Conservation (phyloP, 441 rosid species). For the Aquilaria agallochum region DNA sequence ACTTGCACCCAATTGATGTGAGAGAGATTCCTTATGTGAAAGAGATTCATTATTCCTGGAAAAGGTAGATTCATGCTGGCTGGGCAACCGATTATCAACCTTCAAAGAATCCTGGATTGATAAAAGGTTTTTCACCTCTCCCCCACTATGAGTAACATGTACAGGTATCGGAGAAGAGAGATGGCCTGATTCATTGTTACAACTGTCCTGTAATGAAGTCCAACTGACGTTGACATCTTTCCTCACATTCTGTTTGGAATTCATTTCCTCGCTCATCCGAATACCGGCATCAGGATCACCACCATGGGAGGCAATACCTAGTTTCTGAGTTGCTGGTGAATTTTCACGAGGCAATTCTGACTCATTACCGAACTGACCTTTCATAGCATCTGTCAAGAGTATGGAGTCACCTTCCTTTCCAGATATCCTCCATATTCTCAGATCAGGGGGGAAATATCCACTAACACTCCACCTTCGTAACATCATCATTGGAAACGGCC, state of each 20-base stretch:
- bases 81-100: slow-evolving; percentile 24
- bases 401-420: slow-evolving; percentile 59
- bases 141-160: slow-evolving; percentile 27
- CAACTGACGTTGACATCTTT: slow-evolving; percentile 34
- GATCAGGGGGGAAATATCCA: slow-evolving; percentile 67
- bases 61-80: slow-evolving; percentile 30
- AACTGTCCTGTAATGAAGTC: slow-evolving; percentile 33
- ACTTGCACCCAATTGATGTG: slow-evolving; percentile 19
- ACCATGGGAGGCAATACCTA: slow-evolving; percentile 23
- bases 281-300: slow-evolving; percentile 20
- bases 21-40: slow-evolving; percentile 16
- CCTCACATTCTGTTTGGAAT: slow-evolving; percentile 21
- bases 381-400: slow-evolving; percentile 71
- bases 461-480: slow-evolving; percentile 70
- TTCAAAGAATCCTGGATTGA: slow-evolving; percentile 27
- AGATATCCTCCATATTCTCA: slow-evolving; percentile 69
- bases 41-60: slow-evolving; percentile 35
- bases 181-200: slow-evolving; percentile 19
- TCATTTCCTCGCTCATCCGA: slow-evolving; percentile 21
- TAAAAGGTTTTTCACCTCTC: slow-evolving; percentile 21
- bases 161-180: slow-evolving; percentile 28
- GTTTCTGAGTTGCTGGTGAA: slow-evolving; percentile 25
- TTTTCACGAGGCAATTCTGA: slow-evolving; percentile 16
- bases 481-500: slow-evolving; percentile 75
- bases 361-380: slow-evolving; percentile 34